Evolutionary conservation across 371 early-diverging fungal genomes (phyloP).

Genomic region (Apophysomyces elegans): DNA sequence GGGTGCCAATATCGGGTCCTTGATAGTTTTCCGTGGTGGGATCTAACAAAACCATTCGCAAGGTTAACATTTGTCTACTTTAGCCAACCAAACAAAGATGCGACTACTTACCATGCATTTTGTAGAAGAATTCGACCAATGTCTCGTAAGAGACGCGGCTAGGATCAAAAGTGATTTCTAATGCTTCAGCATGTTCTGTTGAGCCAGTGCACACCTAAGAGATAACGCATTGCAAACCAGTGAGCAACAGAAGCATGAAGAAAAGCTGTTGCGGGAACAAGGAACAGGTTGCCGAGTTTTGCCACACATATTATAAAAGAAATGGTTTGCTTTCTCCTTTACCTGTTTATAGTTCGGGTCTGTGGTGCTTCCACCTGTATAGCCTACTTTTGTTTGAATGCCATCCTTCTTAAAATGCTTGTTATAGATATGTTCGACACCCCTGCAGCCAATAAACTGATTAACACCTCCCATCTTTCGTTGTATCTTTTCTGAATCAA

Average conservation of each 20-base stretch:
- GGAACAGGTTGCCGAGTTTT: too few relatives aligned
- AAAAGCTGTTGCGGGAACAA: too few relatives aligned
- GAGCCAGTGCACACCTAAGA: slow-evolving; percentile 67
- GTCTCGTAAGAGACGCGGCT: slow-evolving; percentile 62
- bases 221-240: too few relatives aligned
- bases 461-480: not conserved
- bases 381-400: slow-evolving; percentile 78
- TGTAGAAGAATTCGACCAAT: slow-evolving; percentile 85
- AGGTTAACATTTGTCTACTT: not conserved
- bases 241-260: too few relatives aligned
- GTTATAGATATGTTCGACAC: slow-evolving; percentile 83
- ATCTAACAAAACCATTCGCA: slow-evolving; percentile 20
- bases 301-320: too few relatives aligned
- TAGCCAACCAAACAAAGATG: too few relatives aligned
- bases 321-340: slow-evolving; percentile 12
- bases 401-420: slow-evolving; percentile 60
- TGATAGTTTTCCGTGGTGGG: slow-evolving; percentile 43
- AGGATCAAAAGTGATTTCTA: slow-evolving; percentile 81
- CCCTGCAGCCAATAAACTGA: slow-evolving; percentile 57
- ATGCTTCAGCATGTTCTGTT: slow-evolving; percentile 87
- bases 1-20: slow-evolving; percentile 53
- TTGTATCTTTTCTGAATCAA: not conserved
- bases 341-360: slow-evolving; percentile 70
- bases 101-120: slow-evolving; percentile 67
- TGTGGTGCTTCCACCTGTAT: slow-evolving; percentile 72